Evolutionary conservation across 2,329 filamentous ascomycete species (phyloP).

Genomic region (Lojkania enalia): DNA sequence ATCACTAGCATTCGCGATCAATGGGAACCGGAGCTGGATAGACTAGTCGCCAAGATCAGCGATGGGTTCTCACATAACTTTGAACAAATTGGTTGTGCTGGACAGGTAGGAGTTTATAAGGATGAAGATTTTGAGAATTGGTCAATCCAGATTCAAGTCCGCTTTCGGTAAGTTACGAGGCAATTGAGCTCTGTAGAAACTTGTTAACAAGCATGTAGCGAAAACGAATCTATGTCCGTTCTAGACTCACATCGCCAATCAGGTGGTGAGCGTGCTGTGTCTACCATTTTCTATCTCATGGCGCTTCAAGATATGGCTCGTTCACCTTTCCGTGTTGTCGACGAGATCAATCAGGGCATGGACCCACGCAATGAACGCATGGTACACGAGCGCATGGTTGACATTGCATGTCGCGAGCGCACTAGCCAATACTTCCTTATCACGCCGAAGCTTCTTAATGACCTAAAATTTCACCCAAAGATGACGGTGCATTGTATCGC

Average conservation of each 20-base stretch:
- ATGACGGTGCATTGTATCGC: constrained; percentile 96
- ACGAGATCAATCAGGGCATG: constrained; percentile 99
- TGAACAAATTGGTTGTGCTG: constrained; percentile 88
- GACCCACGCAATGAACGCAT: constrained; percentile 97
- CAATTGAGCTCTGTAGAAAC: not conserved
- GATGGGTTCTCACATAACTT: constrained; percentile 93
- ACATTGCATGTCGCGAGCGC: constrained; percentile 87
- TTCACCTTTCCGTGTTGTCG: constrained; percentile 95
- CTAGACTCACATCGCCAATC: constrained; percentile 93
- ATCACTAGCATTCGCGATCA: constrained; percentile 68
- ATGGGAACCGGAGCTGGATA: constrained; percentile 86
- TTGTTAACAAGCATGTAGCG: constrained; percentile 19
- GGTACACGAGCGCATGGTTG: constrained; percentile 97
- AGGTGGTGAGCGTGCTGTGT: constrained; percentile 92
- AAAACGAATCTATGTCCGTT: constrained; percentile 78
- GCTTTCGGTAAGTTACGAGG: constrained; percentile 71
- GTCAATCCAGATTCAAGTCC: constrained; percentile 92
- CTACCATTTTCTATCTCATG: constrained; percentile 99
- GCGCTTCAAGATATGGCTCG: constrained; percentile 90
- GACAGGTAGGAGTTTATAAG: constrained; percentile 86
- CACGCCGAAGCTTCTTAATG: constrained; percentile 89
- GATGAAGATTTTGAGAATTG: constrained; percentile 90
- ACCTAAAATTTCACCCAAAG: constrained; percentile 80
- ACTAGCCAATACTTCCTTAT: constrained; percentile 88
- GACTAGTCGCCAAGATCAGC: constrained; percentile 78